Percentiles rank a stretch among this genome's conserved stretches.
These are phyloP conservation scores for Vigna nakashimae DNA, from an alignment of 306 rosid species.

Conservation along the genomic window DNA sequence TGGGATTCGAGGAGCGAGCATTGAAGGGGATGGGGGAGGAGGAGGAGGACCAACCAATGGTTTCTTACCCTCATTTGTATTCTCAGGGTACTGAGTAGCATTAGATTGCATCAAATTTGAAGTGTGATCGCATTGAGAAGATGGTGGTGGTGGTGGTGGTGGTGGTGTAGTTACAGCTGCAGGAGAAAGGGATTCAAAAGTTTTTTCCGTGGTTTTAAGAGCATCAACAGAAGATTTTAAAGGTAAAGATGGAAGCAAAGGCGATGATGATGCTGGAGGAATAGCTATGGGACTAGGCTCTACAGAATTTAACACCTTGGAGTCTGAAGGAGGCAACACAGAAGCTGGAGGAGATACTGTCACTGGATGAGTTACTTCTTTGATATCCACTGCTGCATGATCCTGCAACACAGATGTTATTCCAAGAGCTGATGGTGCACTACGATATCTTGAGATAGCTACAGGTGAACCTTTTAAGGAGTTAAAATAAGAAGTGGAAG, in stretches of 20 bases:
- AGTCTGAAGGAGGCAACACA: slow-evolving; percentile 42
- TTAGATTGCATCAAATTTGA: slow-evolving; percentile 40
- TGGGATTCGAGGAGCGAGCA: slow-evolving; percentile 2
- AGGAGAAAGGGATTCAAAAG: slow-evolving; percentile 38
- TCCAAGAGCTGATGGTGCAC: slow-evolving; percentile 82
- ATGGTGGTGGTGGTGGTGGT: slow-evolving; percentile 33
- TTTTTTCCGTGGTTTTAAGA: slow-evolving; percentile 38
- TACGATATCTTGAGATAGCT: slow-evolving; percentile 66
- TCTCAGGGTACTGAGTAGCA: slow-evolving; percentile 36
- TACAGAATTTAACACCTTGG: slow-evolving; percentile 46
- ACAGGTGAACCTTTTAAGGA: slow-evolving; percentile 71
- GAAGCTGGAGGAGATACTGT: slow-evolving; percentile 46
- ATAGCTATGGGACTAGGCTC: slow-evolving; percentile 29
- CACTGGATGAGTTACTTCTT: slow-evolving; percentile 53
- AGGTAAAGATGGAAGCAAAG: too few relatives aligned
- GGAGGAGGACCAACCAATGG: slow-evolving; percentile 41
- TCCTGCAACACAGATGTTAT: slow-evolving; percentile 89
- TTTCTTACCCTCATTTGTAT: slow-evolving; percentile 43
- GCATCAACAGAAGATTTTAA: slow-evolving; percentile 48
- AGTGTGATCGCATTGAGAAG: slow-evolving; percentile 34
- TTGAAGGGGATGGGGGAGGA: slow-evolving; percentile 34
- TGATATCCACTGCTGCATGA: slow-evolving; percentile 53
- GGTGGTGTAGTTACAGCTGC: background rate
- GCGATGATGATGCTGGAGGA: too few relatives aligned
- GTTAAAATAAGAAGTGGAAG: slow-evolving; percentile 61